Evolutionary conservation across 345 rosid species (phyloP).

Genomic region (Eutrema yunnanense): DNA sequence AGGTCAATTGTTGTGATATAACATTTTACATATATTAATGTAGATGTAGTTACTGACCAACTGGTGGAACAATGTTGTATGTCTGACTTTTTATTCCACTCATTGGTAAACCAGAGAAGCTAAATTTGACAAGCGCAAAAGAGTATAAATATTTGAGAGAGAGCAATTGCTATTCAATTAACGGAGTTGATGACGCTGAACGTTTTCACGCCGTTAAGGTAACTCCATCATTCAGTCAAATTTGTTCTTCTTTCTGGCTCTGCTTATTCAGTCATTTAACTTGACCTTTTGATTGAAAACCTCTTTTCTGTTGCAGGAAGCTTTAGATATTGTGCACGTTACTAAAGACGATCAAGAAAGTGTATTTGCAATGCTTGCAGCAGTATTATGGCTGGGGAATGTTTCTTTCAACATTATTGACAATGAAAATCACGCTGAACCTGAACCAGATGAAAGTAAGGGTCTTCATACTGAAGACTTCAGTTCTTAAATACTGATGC

Average conservation of each 20-base stretch:
- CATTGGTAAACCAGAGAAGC: slow-evolving; percentile 52
- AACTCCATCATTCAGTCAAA: slow-evolving; percentile 2
- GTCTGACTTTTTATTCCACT: background rate
- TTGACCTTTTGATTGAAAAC: background rate
- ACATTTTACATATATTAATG: background rate
- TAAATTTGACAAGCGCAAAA: slow-evolving; percentile 65
- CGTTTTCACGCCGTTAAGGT: slow-evolving; percentile 62
- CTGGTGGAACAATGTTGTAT: slow-evolving; percentile 3
- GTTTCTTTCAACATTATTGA: slow-evolving; percentile 68
- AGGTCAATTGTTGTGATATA: background rate
- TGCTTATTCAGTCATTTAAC: background rate
- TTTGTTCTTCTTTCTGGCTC: background rate
- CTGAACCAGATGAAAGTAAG: slow-evolving; percentile 77
- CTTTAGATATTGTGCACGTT: slow-evolving; percentile 81
- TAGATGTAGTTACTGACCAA: background rate
- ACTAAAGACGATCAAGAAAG: slow-evolving; percentile 92
- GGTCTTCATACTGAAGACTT: background rate
- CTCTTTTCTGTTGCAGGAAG: slow-evolving; percentile 58
- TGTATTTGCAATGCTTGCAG: slow-evolving; percentile 93
- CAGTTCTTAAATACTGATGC: background rate
- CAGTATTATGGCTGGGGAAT: slow-evolving; percentile 94
- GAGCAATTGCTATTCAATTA: slow-evolving; percentile 68
- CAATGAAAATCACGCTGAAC: slow-evolving; percentile 89
- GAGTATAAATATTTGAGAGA: slow-evolving; percentile 81
- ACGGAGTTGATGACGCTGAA: slow-evolving; percentile 81